These are phyloP conservation scores for Cladorrhinum sp. DNA, from an alignment of 2,329 filamentous ascomycete species.

Conservation along the genomic window DNA sequence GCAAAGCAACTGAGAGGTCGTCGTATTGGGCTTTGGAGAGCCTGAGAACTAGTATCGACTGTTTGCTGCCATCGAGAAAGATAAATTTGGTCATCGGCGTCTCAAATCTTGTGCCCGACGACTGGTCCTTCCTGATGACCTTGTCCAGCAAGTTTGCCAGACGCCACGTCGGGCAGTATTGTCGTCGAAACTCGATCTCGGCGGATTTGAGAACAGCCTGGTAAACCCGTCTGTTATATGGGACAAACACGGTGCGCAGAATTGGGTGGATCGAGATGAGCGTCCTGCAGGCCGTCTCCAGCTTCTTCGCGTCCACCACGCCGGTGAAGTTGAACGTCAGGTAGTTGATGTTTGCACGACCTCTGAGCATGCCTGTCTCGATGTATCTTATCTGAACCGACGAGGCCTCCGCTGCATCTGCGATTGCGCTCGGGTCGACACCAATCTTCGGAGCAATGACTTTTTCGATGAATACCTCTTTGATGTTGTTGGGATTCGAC, in stretches of 20 bases:
- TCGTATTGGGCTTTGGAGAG: conserved; percentile 51
- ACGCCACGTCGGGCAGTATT: conserved; percentile 40
- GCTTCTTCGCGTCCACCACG: conserved; percentile 38
- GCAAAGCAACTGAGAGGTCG: conserved; percentile 41
- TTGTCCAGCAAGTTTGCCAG: conserved; percentile 40
- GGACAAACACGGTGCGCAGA: conserved; percentile 53
- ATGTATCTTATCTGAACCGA: conserved; percentile 47
- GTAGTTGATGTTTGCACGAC: conserved; percentile 45
- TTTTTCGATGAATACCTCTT: conserved; percentile 39
- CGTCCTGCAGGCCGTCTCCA: conserved; percentile 46
- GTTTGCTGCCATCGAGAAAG: conserved; percentile 47
- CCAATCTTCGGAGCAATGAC: conserved; percentile 43
- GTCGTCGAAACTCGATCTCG: conserved; percentile 42
- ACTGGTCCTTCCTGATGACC: conserved; percentile 43
- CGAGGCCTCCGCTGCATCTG: conserved; percentile 48
- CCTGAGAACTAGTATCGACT: conserved; percentile 46
- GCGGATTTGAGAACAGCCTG: conserved; percentile 47
- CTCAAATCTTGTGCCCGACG: conserved; percentile 38
- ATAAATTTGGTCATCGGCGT: conserved; percentile 48
- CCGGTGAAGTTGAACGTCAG: conserved; percentile 48
- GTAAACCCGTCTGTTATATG: conserved; percentile 45
- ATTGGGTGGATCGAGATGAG: conserved; percentile 47
- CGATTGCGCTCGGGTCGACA: conserved; percentile 41
- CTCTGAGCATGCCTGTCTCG: conserved; percentile 45
- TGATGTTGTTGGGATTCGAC: conserved; percentile 20